Evolutionary conservation across 2,329 filamentous ascomycete species (phyloP), one percentile per base, ranked within the genome.

Genomic region (Orbilia brochopaga): DNA sequence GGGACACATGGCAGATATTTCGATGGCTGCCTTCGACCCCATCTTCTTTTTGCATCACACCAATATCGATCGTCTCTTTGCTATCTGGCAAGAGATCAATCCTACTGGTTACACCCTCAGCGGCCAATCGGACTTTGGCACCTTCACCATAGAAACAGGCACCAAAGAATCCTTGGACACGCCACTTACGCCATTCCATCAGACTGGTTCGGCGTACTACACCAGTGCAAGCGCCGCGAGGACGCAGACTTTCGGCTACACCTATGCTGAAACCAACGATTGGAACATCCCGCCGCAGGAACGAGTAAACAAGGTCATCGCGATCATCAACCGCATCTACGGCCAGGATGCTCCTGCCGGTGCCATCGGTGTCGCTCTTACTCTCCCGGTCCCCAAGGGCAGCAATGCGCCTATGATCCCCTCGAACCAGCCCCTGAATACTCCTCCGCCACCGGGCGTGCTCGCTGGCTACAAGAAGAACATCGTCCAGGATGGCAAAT

Each of bases 1-100:
- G 23, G 62, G 62, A 11, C 65, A 75, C 30, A 76, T 75, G 75
- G 54, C 70, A 37, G 55, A 59, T 40, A 37, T 74, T n/a, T 46
- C 17, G 19, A 88, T 89, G 75, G 90, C 90, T 1, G 85, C 88
- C 0, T 94, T 91, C 77, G 91, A 94, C 77, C 90, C 90, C 0
- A 81, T 90, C 8, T 92, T 92, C 79, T 90, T 88, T 80, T 80
- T 93, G 7, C 90, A 93, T 76, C 90, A 93, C 76, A 81, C 83
- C 73, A 92, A 90, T 79, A 84, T 91, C 5, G 91, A 95, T 77
- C 85, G 91, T 1, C 79, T 90, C 27, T 85, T 91, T 73, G 86
- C 90, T 32, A 84, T 95, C 70, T 94, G 90, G 90, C 90, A 94
- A 80, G 81, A 83, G 0, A 79, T 94, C 13, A 85, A 94, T 74